These are phyloP conservation scores for Austroboletus festivus DNA, from an alignment of 768 basidiomycete species.

Conservation along the genomic window DNA sequence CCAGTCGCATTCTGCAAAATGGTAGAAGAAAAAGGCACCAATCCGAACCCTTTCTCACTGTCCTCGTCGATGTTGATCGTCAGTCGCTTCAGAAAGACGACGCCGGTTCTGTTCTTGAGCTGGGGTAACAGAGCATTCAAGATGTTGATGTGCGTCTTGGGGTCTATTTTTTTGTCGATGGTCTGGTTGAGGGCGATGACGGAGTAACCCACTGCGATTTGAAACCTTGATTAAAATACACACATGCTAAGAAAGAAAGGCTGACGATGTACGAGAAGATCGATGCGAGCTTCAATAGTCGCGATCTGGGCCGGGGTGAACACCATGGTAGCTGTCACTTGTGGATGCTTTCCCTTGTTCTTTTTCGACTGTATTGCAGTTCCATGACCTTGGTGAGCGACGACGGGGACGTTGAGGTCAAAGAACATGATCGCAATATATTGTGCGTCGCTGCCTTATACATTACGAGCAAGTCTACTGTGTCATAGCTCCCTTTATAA, in stretches of 20 bases:
- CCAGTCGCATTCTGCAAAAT: not conserved
- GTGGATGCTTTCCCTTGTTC: slow-evolving; percentile 33
- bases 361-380: slow-evolving; percentile 21
- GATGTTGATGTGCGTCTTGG: slow-evolving; percentile 64
- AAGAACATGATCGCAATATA: slow-evolving; percentile 56
- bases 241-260: slow-evolving; percentile 10
- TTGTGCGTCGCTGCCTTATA: too few relatives aligned
- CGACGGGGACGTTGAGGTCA: slow-evolving; percentile 62
- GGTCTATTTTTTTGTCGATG: slow-evolving; percentile 67
- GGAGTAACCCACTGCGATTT: slow-evolving; percentile 75
- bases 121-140: slow-evolving; percentile 58
- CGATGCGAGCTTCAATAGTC: slow-evolving; percentile 59
- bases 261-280: slow-evolving; percentile 71
- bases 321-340: slow-evolving; percentile 30
- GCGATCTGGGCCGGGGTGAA: slow-evolving; percentile 58
- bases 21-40: slow-evolving; percentile 44
- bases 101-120: slow-evolving; percentile 53
- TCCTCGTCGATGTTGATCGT: slow-evolving; percentile 81
- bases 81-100: slow-evolving; percentile 70
- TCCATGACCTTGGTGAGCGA: slow-evolving; percentile 18
- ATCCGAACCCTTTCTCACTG: slow-evolving; percentile 82
- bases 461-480: too few relatives aligned
- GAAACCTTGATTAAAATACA: slow-evolving; percentile 6
- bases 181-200: slow-evolving; percentile 76
- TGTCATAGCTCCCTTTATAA: too few relatives aligned